Conservation (phyloP, 2,329 filamentous ascomycete genomes). For the Aphanocladium album region DNA sequence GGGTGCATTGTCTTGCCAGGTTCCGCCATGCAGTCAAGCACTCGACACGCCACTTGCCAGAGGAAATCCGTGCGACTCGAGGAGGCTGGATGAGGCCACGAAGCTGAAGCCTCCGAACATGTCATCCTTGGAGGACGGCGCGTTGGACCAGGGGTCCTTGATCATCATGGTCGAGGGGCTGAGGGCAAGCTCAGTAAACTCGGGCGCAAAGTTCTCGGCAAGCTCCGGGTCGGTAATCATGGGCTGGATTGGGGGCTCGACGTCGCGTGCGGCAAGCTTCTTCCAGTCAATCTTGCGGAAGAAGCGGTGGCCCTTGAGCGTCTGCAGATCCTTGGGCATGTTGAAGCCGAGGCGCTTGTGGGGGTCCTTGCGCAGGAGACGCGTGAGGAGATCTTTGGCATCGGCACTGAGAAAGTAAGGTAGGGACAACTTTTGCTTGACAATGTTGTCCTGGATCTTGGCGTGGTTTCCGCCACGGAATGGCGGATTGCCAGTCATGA, state of each 20-base stretch:
- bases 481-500: slow-evolving; percentile 87
- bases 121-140: slow-evolving; percentile 42
- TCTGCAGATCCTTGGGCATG: slow-evolving; percentile 82
- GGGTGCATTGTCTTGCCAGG: not conserved
- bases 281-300: slow-evolving; percentile 97
- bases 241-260: slow-evolving; percentile 85
- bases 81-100: slow-evolving; percentile 52
- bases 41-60: slow-evolving; percentile 7
- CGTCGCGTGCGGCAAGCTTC: slow-evolving; percentile 72
- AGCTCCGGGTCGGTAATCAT: slow-evolving; percentile 93
- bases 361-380: slow-evolving; percentile 87
- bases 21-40: slow-evolving; percentile 11
- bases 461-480: slow-evolving; percentile 88
- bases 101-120: slow-evolving; percentile 62
- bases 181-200: slow-evolving; percentile 82
- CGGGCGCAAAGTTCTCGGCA: slow-evolving; percentile 91
- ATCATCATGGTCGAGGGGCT: slow-evolving; percentile 56
- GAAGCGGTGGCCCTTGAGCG: slow-evolving; percentile 89
- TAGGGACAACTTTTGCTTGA: slow-evolving; percentile 82
- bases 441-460: slow-evolving; percentile 93
- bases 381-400: slow-evolving; percentile 87
- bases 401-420: slow-evolving; percentile 90
- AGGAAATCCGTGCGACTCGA: slow-evolving; percentile 44
- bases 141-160: slow-evolving; percentile 37
- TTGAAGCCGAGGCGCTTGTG: slow-evolving; percentile 80